Percentiles rank a stretch among this genome's conserved stretches.
Conservation (phyloP, 306 rosid genomes). For the Begonia masoniana region DNA sequence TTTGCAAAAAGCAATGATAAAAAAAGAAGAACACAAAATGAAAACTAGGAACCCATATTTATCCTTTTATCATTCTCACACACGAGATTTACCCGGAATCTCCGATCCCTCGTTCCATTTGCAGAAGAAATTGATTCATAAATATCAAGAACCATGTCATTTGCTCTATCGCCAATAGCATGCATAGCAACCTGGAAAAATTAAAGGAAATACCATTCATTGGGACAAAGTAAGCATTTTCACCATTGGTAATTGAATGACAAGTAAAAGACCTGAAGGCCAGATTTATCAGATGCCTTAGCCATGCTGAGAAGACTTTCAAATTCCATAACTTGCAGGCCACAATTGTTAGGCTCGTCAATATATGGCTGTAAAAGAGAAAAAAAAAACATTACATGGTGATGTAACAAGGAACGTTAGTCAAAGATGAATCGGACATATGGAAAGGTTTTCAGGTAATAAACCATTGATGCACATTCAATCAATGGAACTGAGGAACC, state of each 20-base stretch:
- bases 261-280: conserved; percentile 53
- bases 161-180: conserved; percentile 82
- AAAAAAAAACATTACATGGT: not conserved
- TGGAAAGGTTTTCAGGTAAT: no score
- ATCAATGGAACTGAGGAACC: no score
- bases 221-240: no score
- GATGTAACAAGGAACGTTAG: not conserved
- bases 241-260: not conserved
- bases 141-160: conserved; percentile 61
- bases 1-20: no score
- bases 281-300: conserved; percentile 45
- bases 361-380: conserved; percentile 47
- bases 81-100: conserved; percentile 55
- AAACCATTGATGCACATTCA: no score
- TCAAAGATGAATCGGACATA: not conserved
- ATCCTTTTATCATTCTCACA: conserved; percentile 2
- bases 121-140: conserved; percentile 40
- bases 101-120: conserved; percentile 64
- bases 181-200: conserved; percentile 74
- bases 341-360: conserved; percentile 56
- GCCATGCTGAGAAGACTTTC: conserved; percentile 63
- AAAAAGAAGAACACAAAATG: no score
- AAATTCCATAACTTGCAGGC: conserved; percentile 40
- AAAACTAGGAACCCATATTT: conserved; percentile 1
- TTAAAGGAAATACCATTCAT: conserved; percentile 2